Evolutionary conservation across 129 eudicot species (phyloP), one percentile per base, ranked within the genome.

Genomic region (Chrysanthemum lavandulifolium): DNA sequence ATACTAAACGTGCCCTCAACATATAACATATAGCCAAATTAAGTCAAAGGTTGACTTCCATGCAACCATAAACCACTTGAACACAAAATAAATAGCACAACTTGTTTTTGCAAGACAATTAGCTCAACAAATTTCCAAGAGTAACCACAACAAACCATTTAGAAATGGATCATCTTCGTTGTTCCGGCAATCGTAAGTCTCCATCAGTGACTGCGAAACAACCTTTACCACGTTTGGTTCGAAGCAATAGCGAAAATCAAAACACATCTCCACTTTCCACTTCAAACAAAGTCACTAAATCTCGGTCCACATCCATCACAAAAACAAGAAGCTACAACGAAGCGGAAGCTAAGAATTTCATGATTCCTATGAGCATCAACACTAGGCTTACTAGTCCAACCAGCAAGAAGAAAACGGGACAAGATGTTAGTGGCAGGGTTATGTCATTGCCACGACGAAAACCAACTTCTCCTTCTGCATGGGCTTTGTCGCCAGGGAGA

Each of bases 401-500:
- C 0, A 27, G 15, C 7, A 84, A 75, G 19, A 79, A 78, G 56
- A 77, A 51, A 25, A 2, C 29, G 3, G 29, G 55, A 57, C 40
- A 59, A 13, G 67, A 50, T 50, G 45, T 3, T 10, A 68, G 77
- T 19, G 49, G 25, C 21, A 71, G 74, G 61, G 77, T 45, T 16
- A 73, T 47, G 15, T 54, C 73, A 56, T 36, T 79, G 71, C 88
- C 76, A 1, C 75, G 77, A 59, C 75, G 23, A 69, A 73, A 79
- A 51, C 74, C 85, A 11, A 80, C 90, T 48, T 89, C 92, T 65
- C 96, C 92, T 48, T 89, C 92, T 0, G 92, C 96, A 2, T 89
- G 95, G 97, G 97, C 95, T 10, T 64, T 89, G 68, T 89, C 93
- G 0, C 93, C 87, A 0, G 87, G 87, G n/a, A 48, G 93, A 14